Evolutionary conservation across 805 yeast genomes (phyloP), one percentile per base, ranked within the genome.

Genomic region (Starmerella ratchasimensis): DNA sequence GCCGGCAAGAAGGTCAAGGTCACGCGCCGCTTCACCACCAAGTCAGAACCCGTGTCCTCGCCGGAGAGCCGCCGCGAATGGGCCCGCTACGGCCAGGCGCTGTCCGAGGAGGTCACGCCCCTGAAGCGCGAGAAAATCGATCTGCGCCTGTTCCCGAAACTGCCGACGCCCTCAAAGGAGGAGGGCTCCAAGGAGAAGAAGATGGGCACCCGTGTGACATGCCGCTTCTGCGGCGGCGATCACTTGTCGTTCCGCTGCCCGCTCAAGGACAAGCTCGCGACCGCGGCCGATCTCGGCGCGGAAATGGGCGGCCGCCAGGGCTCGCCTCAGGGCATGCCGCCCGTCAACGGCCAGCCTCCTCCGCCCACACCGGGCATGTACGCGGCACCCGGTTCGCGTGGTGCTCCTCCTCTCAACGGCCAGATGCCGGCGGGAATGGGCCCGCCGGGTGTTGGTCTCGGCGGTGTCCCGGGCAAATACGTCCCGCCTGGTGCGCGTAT

Each of bases 201-300:
- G 57, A 63, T 64, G 47, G 67, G 64, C 51, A 20, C 41, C 31
- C 36, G 40, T 34, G 58, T 71, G 45, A 64, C 62, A 51, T 90
- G 98, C 73, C 81, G 96, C 72, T 65, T 71, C 38, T 90, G 99
- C 78, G 80, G 80, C 44, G 95, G 94, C 56, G 79, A 74, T 50
- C 99, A 90, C 69, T 81, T 76, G 71, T 80, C 96, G 29, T 65
- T 83, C 59, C 77, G 79, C 65, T 90, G 99, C 80, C 98, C 98
- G 46, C 83, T 74, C 72, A 86, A 80, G 65, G 93, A 79, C 53
- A 80, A 90, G 27, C 17, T 44, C 29, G 45, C 42, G 27, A 49
- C 51, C 23, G 50, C 64, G 33, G 6, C 25, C 15, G 28, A 25
- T 14, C 6, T 18, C 7, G 6, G 18, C 33, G 29, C 13, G 18